These are phyloP conservation scores for Yamadazyma olivae DNA, from an alignment of 805 yeast genomes.

Conservation along the genomic window DNA sequence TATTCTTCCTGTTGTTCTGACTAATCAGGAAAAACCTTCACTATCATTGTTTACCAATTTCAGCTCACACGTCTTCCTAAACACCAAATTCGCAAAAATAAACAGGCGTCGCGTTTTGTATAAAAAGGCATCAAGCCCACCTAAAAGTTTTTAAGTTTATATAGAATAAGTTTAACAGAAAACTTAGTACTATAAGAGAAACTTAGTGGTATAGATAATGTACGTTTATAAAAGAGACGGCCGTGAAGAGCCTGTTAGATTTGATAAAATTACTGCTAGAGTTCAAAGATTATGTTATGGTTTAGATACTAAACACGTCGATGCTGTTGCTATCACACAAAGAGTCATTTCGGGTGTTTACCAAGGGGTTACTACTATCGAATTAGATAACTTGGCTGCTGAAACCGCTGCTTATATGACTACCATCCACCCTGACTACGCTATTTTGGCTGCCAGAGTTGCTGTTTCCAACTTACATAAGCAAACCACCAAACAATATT, in stretches of 20 bases:
- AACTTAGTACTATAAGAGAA: too few species aligned
- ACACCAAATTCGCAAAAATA: too few species aligned
- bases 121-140: too few species aligned
- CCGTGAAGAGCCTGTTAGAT: slow-evolving; percentile 88
- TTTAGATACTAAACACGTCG: slow-evolving; percentile 85
- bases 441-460: slow-evolving; percentile 90
- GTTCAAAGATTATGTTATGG: slow-evolving; percentile 94
- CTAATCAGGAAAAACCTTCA: too few species aligned
- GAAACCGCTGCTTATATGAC: slow-evolving; percentile 98
- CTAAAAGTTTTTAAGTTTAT: too few species aligned
- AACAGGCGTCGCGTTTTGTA: too few species aligned
- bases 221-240: slow-evolving; percentile 92
- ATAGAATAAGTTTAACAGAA: too few species aligned
- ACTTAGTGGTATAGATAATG: too few species aligned
- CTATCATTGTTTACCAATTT: too few species aligned
- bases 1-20: too few species aligned
- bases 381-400: slow-evolving; percentile 68
- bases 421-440: slow-evolving; percentile 97
- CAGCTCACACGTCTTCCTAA: too few species aligned
- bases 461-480: slow-evolving; percentile 93
- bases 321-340: slow-evolving; percentile 94
- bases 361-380: slow-evolving; percentile 94
- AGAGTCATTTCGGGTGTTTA: slow-evolving; percentile 94
- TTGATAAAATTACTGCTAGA: slow-evolving; percentile 92
- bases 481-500: slow-evolving; percentile 84